Evolutionary conservation across 2,329 filamentous ascomycete species (phyloP).

Genomic region (Lachnellula arida): DNA sequence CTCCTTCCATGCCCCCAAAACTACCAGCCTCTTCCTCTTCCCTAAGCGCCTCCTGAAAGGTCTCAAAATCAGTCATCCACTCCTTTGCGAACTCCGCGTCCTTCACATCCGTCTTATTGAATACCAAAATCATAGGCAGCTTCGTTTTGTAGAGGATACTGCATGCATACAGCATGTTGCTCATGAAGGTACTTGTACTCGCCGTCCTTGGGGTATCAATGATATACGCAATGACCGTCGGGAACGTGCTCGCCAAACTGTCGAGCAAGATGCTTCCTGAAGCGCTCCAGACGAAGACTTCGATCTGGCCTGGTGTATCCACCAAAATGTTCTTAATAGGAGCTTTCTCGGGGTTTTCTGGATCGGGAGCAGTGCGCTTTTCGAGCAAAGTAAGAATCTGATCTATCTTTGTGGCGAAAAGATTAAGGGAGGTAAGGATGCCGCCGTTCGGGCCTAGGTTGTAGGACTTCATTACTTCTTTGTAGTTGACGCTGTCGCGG

Average conservation of each 20-base stretch:
- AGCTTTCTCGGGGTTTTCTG: slow-evolving; percentile 54
- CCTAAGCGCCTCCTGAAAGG: slow-evolving; percentile 81
- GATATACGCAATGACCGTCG: slow-evolving; percentile 94
- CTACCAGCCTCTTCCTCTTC: slow-evolving; percentile 74
- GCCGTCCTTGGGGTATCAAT: slow-evolving; percentile 94
- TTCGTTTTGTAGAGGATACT: slow-evolving; percentile 99
- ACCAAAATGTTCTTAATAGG: slow-evolving; percentile 81
- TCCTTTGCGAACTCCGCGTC: slow-evolving; percentile 88
- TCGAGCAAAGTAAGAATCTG: slow-evolving; percentile 87
- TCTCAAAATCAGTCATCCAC: slow-evolving; percentile 99
- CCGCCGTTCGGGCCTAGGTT: slow-evolving; percentile 96
- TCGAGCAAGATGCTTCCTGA: slow-evolving; percentile 92
- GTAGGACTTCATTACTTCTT: slow-evolving; percentile 99
- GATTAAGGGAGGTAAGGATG: slow-evolving; percentile 89
- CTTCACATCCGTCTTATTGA: slow-evolving; percentile 98
- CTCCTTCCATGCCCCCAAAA: slow-evolving; percentile 67
- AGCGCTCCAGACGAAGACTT: slow-evolving; percentile 98
- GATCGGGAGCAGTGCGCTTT: slow-evolving; percentile 70
- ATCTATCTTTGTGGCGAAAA: slow-evolving; percentile 97
- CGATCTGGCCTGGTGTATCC: slow-evolving; percentile 95
- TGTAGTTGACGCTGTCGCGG: slow-evolving; percentile 97
- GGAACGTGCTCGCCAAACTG: slow-evolving; percentile 87
- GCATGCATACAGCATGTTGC: slow-evolving; percentile 99
- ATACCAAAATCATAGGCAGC: slow-evolving; percentile 95
- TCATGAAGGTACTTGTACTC: slow-evolving; percentile 97